A percentile compares a stretch with the other conserved stretches of the same genome.
These are phyloP conservation scores for Rhododendron ferrugineum DNA, from an alignment of 148 eudicot species.

Conservation along the genomic window DNA sequence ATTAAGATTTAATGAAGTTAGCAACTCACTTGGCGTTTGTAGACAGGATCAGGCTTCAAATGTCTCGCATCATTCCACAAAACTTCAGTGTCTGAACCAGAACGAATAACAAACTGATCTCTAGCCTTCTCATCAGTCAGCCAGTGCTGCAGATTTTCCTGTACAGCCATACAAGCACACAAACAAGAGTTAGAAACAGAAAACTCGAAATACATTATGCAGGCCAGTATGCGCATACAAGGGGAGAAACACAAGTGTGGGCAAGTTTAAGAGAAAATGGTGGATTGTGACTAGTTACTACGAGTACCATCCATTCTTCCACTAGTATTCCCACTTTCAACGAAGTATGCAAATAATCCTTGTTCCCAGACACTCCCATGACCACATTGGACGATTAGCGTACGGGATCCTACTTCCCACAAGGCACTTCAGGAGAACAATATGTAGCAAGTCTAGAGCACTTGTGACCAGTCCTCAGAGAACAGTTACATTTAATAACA, in stretches of 20 bases:
- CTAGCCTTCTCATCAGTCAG: slow-evolving; percentile 91
- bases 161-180: slow-evolving; percentile 14
- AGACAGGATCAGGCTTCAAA: slow-evolving; percentile 71
- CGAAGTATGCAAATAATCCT: neutral
- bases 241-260: neutral
- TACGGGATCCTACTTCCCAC: neutral
- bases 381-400: neutral
- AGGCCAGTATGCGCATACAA: neutral
- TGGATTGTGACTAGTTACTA: neutral
- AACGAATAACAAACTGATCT: slow-evolving; percentile 92
- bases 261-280: neutral
- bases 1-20: neutral
- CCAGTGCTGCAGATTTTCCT: slow-evolving; percentile 93
- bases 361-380: neutral
- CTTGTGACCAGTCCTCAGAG: neutral
- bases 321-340: neutral
- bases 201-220: neutral
- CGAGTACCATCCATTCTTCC: neutral
- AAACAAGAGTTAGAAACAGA: too few species aligned
- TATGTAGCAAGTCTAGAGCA: neutral
- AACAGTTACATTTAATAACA: neutral
- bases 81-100: slow-evolving; percentile 82
- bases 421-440: neutral
- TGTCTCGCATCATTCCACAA: slow-evolving; percentile 99
- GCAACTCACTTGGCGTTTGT: slow-evolving; percentile 68